These are phyloP conservation scores for Phylloporus sp. DNA, from an alignment of 1,284 basidiomycete genomes.

Conservation along the genomic window DNA sequence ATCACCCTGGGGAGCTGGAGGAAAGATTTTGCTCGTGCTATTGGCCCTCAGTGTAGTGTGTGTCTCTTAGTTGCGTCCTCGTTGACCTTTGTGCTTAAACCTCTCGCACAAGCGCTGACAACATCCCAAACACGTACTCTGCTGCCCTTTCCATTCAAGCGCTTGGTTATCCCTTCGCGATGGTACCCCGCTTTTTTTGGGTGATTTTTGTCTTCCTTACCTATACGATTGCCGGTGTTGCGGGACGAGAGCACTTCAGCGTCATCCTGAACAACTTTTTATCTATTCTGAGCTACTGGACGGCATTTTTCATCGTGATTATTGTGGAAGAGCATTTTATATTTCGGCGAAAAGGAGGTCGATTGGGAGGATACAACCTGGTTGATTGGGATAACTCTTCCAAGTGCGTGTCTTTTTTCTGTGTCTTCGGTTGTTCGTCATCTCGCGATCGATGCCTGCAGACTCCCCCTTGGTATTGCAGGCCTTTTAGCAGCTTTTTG, in stretches of 20 bases:
- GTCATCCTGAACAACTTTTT: constrained; percentile 63
- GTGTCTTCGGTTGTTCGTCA: too few relatives aligned
- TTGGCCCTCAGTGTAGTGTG: constrained; percentile 63
- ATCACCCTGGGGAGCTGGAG: constrained; percentile 57
- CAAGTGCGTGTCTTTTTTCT: constrained; percentile 29
- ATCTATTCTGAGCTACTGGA: constrained; percentile 69
- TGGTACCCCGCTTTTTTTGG: constrained; percentile 69
- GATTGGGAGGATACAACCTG: constrained; percentile 61
- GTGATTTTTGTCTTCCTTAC: constrained; percentile 59
- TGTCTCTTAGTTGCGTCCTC: constrained; percentile 20
- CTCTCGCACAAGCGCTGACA: constrained; percentile 53
- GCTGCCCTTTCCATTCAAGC: constrained; percentile 64
- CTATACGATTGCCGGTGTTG: constrained; percentile 68
- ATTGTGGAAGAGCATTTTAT: constrained; percentile 66
- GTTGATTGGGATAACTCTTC: constrained; percentile 60
- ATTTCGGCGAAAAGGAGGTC: constrained; percentile 54
- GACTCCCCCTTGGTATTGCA: constrained; percentile 64
- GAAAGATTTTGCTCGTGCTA: constrained; percentile 67
- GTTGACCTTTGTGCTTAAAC: neutral
- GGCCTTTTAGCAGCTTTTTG: constrained; percentile 58
- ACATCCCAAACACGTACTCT: constrained; percentile 69
- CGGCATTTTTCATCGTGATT: constrained; percentile 66
- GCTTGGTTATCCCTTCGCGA: constrained; percentile 59
- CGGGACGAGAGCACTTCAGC: constrained; percentile 68
- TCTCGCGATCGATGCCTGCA: constrained; percentile 25